Conservation (phyloP, 306 rosid genomes). For the Pterocarpus santalinus region DNA sequence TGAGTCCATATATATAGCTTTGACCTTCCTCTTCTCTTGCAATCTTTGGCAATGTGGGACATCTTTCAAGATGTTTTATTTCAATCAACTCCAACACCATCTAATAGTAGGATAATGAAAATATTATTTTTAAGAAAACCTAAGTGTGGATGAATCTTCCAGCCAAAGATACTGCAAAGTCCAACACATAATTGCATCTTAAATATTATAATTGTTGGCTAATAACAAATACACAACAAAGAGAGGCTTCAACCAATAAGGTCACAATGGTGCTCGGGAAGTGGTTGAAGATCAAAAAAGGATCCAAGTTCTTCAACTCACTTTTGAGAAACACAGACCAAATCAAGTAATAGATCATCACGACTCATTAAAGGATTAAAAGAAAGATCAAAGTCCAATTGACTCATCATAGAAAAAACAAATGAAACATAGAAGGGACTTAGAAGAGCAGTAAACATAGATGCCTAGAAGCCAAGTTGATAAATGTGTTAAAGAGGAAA, state of each 20-base stretch:
- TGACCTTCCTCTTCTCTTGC: too few relatives aligned
- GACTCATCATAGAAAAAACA: too few relatives aligned
- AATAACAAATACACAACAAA: too few relatives aligned
- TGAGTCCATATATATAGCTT: too few relatives aligned
- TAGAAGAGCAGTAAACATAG: too few relatives aligned
- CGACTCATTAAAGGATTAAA: neutral
- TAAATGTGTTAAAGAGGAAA: too few relatives aligned
- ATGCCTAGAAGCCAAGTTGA: neutral
- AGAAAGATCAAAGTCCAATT: too few relatives aligned
- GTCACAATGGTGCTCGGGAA: slow-evolving; percentile 50
- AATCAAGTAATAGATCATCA: slow-evolving; percentile 16
- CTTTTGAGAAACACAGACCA: slow-evolving; percentile 37
- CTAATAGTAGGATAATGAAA: too few relatives aligned
- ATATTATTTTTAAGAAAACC: slow-evolving; percentile 42
- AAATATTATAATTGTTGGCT: neutral
- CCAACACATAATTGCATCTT: slow-evolving; percentile 24
- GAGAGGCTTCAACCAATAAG: neutral
- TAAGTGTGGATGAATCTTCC: slow-evolving; percentile 66
- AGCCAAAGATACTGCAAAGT: slow-evolving; percentile 57
- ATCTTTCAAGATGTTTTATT: too few relatives aligned
- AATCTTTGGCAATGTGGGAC: too few relatives aligned
- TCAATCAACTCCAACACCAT: too few relatives aligned
- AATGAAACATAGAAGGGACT: neutral
- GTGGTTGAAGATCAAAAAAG: slow-evolving; percentile 57
- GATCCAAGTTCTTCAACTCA: slow-evolving; percentile 59